Percentiles rank a stretch among this genome's conserved stretches.
phyloP scores from a whole-genome alignment of 768 basidiomycete genomes.

The Pisolithus microcarpus region DNA sequence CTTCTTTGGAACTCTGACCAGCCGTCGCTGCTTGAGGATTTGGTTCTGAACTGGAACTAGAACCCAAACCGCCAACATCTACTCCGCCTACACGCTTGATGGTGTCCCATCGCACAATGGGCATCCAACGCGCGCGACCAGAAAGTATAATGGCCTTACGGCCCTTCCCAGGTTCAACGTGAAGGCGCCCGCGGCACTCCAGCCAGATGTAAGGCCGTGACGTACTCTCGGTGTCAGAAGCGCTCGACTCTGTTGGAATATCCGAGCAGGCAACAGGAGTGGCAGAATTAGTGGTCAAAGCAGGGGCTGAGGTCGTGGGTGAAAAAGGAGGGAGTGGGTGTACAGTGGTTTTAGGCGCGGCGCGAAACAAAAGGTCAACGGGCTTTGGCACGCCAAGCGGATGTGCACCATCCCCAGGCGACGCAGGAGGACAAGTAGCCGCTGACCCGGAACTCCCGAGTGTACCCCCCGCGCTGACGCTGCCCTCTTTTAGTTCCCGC shows the following conservation, averaged over 20 bases:
- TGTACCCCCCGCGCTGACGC: constrained; percentile 10
- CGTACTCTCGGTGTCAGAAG: background rate
- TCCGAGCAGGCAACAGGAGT: background rate
- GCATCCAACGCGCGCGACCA: constrained; percentile 68
- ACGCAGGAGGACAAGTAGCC: constrained; percentile 8
- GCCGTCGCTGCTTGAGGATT: background rate
- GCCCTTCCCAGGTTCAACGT: constrained; percentile 90
- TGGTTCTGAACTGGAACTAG: background rate
- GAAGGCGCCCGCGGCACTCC: constrained; percentile 81
- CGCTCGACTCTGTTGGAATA: background rate
- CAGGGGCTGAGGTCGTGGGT: background rate
- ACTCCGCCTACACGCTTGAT: constrained; percentile 48
- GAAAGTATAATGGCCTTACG: constrained; percentile 91
- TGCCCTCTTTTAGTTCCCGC: constrained; percentile 78
- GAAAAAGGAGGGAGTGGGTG: constrained; percentile 1
- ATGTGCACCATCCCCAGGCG: constrained; percentile 4
- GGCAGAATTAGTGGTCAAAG: background rate
- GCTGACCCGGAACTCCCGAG: constrained; percentile 9
- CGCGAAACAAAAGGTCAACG: constrained; percentile 84
- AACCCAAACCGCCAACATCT: constrained; percentile 5
- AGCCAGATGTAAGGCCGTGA: constrained; percentile 71
- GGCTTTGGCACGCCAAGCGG: constrained; percentile 35
- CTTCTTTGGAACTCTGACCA: constrained; percentile 20
- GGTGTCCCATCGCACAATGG: constrained; percentile 52
- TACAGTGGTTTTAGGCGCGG: constrained; percentile 48